Base-by-base conservation (phyloP, 2,329 filamentous ascomycete genomes). In the Cladosporium sp. region DNA sequence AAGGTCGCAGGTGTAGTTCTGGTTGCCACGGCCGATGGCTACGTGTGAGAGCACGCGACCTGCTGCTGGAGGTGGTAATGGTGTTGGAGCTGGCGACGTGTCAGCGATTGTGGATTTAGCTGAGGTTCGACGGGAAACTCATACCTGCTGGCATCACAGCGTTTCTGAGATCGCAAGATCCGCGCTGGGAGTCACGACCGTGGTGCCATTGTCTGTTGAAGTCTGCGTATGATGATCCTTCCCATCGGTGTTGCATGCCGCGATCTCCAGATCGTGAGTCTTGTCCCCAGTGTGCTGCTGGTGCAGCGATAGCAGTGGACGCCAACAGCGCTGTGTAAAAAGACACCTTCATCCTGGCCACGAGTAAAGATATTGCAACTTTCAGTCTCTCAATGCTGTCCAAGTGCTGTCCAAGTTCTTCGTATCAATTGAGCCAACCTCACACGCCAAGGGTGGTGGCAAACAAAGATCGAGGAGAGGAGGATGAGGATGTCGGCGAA, bases 1-100 rank as follows among this genome's bases (percentile, higher is more conserved):
- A 3, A 67, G 58, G 50, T 78, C 73, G 76, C 92, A 96, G 48
- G 89, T 95, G 76, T 96, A 97, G 78, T 96, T 96, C 74, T 96
- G 85, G 7, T 87, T 93, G 55, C 92, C 92, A 42, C 89, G 85
- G 63, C 92, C 92, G 57, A 96, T 76, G 66, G 86, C 88, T 51
- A 96, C 86, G 70, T 95, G 88, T 66, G 82, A 79, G 46, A 95
- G 77, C 3, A 66, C 74, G 31, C 88, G 74, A 52, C 84, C 86
- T 6, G 74, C 59, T 0, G 81, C 72, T 11, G 83, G 82, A 7
- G 75, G 58, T 11, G 86, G 83, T 6, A 95, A 77, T 13, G 80
- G 55, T 71, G 63, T 61, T 2, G 66, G 59, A 42, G 63, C 65
- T 68, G 54, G 31, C 9, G 19, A 5, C 32, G 35, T 18, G 32